Conservation (phyloP, 2,329 filamentous ascomycete species). For the Fusarium sororula region DNA sequence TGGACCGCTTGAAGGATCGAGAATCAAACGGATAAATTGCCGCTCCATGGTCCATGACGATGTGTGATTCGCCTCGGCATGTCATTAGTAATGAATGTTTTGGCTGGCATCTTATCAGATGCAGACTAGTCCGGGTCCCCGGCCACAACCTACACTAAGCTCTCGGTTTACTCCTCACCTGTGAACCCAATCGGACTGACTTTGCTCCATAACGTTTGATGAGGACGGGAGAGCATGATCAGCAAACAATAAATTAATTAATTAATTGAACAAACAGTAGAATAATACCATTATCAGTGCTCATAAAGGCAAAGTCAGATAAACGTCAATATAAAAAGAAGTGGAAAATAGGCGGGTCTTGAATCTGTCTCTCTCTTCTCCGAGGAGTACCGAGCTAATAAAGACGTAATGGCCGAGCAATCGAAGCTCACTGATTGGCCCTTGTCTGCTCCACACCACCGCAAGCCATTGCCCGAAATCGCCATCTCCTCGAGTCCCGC, state of each 20-base stretch:
- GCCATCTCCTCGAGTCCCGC: conserved; percentile 44
- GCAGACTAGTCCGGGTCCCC: conserved; percentile 23
- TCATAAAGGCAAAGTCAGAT: background rate
- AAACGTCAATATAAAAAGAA: background rate
- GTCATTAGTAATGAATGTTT: conserved; percentile 26
- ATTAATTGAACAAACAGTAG: background rate
- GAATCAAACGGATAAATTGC: conserved; percentile 4
- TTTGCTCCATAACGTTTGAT: background rate
- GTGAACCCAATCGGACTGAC: background rate
- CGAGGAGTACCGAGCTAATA: conserved; percentile 43
- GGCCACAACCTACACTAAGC: conserved; percentile 2
- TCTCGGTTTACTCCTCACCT: conserved; percentile 4
- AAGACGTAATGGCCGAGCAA: conserved; percentile 47
- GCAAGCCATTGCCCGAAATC: conserved; percentile 43
- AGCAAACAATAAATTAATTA: background rate
- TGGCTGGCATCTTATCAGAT: conserved; percentile 37
- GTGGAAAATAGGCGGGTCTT: conserved; percentile 16
- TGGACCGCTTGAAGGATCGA: background rate
- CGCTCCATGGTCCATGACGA: conserved; percentile 6
- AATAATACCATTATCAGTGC: background rate
- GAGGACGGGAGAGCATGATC: background rate
- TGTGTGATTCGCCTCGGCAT: conserved; percentile 25
- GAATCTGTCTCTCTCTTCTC: conserved; percentile 34
- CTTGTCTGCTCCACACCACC: conserved; percentile 16
- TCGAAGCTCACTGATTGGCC: conserved; percentile 40